Conservation (phyloP, 73 alveolate genomes). For the Stentor coeruleus region DNA sequence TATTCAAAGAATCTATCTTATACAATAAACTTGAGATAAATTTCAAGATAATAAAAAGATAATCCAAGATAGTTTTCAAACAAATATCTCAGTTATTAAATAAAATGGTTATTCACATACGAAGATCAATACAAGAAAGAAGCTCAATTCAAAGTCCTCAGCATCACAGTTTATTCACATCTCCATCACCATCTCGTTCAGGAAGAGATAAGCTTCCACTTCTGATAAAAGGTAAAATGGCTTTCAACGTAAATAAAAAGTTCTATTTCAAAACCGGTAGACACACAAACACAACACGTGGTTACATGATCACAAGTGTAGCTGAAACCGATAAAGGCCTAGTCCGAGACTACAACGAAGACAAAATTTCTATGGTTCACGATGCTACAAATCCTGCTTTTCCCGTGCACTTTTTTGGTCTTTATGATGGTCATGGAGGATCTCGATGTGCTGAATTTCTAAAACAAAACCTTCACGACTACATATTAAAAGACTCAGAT, state of each 20-base stretch:
- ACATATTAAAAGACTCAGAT: conserved; percentile 39
- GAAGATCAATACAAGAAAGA: neutral
- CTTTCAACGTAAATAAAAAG: neutral
- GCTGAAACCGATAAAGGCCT: conserved; percentile 97
- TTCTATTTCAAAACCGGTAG: too few species aligned
- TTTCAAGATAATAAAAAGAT: too few species aligned
- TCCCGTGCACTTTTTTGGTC: conserved; percentile 1
- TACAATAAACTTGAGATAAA: too few species aligned
- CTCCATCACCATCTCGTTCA: neutral
- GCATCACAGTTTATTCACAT: neutral
- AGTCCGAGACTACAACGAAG: conserved; percentile 94
- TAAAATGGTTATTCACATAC: neutral
- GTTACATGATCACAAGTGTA: conserved; percentile 34
- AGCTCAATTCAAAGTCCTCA: neutral
- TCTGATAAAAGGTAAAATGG: neutral
- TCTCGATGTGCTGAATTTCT: conserved; percentile 24
- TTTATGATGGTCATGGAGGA: conserved; percentile 33
- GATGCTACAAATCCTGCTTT: conserved; percentile 73
- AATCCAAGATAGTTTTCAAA: too few species aligned
- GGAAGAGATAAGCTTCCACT: neutral
- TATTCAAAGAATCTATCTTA: too few species aligned
- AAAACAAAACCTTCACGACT: conserved; percentile 30
- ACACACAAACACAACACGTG: neutral
- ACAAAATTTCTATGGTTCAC: conserved; percentile 77
- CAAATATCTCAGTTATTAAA: neutral